Evolutionary conservation across 2,329 filamentous ascomycete species (phyloP).

Genomic region (Arthroderma sp.): DNA sequence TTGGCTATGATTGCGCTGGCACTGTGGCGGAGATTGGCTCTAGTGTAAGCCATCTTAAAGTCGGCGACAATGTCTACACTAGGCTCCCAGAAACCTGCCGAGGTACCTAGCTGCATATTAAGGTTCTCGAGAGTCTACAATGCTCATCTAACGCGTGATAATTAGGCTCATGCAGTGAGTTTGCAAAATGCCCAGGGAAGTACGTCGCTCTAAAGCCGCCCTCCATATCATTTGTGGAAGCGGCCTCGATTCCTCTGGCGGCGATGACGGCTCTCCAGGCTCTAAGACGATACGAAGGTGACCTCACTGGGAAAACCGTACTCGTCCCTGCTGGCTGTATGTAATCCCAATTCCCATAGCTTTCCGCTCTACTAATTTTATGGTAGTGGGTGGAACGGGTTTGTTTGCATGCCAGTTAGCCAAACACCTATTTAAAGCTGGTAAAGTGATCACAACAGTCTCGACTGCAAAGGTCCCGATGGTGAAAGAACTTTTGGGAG

Average conservation of each 20-base stretch:
- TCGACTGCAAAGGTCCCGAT: conserved; percentile 39
- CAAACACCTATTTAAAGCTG: conserved; percentile 37
- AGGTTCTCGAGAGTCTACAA: not conserved
- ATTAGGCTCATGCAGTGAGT: conserved; percentile 27
- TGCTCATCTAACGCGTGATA: not conserved
- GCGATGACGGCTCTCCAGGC: conserved; percentile 34
- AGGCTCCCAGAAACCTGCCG: conserved; percentile 20
- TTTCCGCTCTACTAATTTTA: not conserved
- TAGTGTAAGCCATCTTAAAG: conserved; percentile 22
- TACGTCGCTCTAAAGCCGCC: conserved; percentile 29
- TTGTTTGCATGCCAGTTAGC: conserved; percentile 37
- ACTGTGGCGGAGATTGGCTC: conserved; percentile 24
- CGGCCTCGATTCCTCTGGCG: conserved; percentile 30
- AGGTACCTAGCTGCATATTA: conserved; percentile 12
- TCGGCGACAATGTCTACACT: conserved; percentile 28
- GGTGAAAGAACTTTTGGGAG: conserved; percentile 30
- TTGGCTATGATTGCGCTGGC: conserved; percentile 33
- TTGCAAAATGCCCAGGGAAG: conserved; percentile 19
- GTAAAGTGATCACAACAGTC: conserved; percentile 38
- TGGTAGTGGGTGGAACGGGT: conserved; percentile 34
- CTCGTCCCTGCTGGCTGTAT: conserved; percentile 36
- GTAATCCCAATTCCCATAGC: conserved; percentile 1
- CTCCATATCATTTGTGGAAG: conserved; percentile 29
- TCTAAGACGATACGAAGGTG: conserved; percentile 31
- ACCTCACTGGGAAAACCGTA: conserved; percentile 39